Base-by-base conservation (phyloP, 2,329 filamentous ascomycete genomes). In the Bipolaris sorokiniana region DNA sequence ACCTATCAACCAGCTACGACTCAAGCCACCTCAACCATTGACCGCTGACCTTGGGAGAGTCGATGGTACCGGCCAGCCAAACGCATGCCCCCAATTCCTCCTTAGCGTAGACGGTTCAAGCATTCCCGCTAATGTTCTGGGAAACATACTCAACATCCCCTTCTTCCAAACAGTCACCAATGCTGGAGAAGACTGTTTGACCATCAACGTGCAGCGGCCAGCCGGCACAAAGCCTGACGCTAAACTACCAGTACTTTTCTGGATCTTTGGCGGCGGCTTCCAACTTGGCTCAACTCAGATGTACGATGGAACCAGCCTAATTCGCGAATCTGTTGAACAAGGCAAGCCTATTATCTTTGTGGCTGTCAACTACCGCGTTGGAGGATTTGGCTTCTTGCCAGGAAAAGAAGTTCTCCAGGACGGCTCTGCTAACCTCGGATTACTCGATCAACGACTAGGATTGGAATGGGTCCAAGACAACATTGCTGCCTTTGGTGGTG, bases 401-500 rank as follows among this genome's bases (percentile, higher is more conserved):
- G 89, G 89, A 6, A 83, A 83, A 50, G 88, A 92, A 72, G 81
- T 92, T 41, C 78, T 88, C 3, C 80, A 81, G 4, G 88, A 91
- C 59, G 88, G 89, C 1, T 83, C 87, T 2, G 76, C 87, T 2
- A 94, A 93, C 69, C 73, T 91, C 3, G 90, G 90, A 3, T 81
- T 91, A 3, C 80, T 90, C 0, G 90, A 94, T 67, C 90, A 93
- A 67, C 82, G 89, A 33, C 81, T 90, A 62, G 90, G 84, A 0
- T 79, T 94, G 6, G 78, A 92, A 70, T 94, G 90, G 90, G 84
- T 91, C 1, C 86, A 88, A 7, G 89, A 91, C 65, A 91, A 93
- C 63, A 91, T 94, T 54, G 86, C 79, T 1, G 81, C 85, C 0
- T 96, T 95, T 69, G 91, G 91, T 9, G 91, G 91, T 13, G 90